Base-by-base conservation (phyloP, 352 stramenopile genomes). In the Pythium brachiatum region DNA sequence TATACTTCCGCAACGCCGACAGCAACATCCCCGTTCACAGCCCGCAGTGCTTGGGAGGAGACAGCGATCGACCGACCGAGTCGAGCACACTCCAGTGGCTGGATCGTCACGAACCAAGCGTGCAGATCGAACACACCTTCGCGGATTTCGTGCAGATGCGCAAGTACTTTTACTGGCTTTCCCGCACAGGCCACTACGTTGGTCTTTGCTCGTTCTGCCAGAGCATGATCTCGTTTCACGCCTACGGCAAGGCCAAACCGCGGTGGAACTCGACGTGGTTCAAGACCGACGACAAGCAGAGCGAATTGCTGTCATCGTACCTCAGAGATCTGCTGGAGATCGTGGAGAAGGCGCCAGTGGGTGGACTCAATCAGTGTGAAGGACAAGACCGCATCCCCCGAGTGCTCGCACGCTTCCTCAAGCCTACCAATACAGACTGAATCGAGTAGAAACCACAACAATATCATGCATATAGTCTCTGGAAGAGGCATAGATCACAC, bases 91-190 rank as follows among this genome's bases (percentile, higher is more conserved):
- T n/a, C n/a, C n/a, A n/a, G n/a, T n/a, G n/a, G n/a, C n/a, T n/a
- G n/a, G n/a, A n/a, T n/a, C n/a, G n/a, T n/a, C n/a, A 53, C 13
- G 20, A 34, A 25, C 56, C 56, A 1, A 47, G 31, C 21, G 12
- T 16, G 1, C 20, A 39, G 7, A 23, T 58, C 32, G 46, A 64
- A 32, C n/a, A 53, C 26, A 36, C 23, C 2, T 58, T 46, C 36
- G 38, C 32, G 6, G 58, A 52, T 15, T 53, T 64, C 25, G 18
- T 64, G 48, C 34, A 64, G 38, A 48, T 64, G 21, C 58, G 58
- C 25, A 16, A 64, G 23, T 48, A 64, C 38, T n/a, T 41, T 23
- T 64, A 58, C 21, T 29, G 57, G 23, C 32, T 64, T 16, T 47
- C 58, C 18, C 58, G 48, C 16, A 23, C 50, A 26, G 57, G 58